These are phyloP conservation scores for Vitis rotundifolia DNA, from an alignment of 164 flowering plant genomes.

Conservation along the genomic window DNA sequence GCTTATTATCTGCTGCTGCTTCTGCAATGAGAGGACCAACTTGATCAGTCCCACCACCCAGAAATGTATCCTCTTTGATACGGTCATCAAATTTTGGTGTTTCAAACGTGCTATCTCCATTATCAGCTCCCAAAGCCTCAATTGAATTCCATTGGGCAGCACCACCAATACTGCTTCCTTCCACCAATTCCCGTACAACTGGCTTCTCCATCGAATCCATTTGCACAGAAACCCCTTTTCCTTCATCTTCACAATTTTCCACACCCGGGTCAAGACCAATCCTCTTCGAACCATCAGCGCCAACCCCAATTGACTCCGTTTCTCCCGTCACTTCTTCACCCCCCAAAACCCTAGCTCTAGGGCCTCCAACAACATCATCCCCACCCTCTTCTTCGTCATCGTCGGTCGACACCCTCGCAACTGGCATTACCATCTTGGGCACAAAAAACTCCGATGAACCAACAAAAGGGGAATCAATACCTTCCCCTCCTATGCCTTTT, in stretches of 20 bases:
- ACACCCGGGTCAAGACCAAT: not conserved
- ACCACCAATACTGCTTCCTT: not conserved
- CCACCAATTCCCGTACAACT: constrained; percentile 3
- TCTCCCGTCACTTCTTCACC: constrained; percentile 28
- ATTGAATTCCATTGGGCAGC: not conserved
- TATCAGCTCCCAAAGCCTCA: constrained; percentile 6
- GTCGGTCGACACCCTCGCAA: constrained; percentile 34
- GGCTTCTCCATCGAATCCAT: not conserved
- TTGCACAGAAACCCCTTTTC: constrained; percentile 1
- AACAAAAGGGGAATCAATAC: constrained; percentile 11
- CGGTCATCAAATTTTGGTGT: constrained; percentile 5
- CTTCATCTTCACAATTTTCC: constrained; percentile 3
- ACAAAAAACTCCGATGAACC: constrained; percentile 13
- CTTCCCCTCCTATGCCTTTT: constrained; percentile 12
- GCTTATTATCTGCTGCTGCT: not conserved
- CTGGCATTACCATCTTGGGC: constrained; percentile 18
- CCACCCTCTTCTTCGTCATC: constrained; percentile 29
- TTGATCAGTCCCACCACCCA: constrained; percentile 11
- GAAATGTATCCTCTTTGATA: constrained; percentile 3
- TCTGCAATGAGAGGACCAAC: not conserved
- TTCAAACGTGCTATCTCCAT: constrained; percentile 10
- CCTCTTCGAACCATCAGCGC: constrained; percentile 9
- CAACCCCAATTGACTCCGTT: constrained; percentile 6
- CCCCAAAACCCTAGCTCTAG: constrained; percentile 12
- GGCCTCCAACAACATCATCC: constrained; percentile 10